Percentiles rank a stretch among this genome's conserved stretches.
Evolutionary conservation across 2,329 filamentous ascomycete species (phyloP).

Genomic region (Neofusicoccum parvum): DNA sequence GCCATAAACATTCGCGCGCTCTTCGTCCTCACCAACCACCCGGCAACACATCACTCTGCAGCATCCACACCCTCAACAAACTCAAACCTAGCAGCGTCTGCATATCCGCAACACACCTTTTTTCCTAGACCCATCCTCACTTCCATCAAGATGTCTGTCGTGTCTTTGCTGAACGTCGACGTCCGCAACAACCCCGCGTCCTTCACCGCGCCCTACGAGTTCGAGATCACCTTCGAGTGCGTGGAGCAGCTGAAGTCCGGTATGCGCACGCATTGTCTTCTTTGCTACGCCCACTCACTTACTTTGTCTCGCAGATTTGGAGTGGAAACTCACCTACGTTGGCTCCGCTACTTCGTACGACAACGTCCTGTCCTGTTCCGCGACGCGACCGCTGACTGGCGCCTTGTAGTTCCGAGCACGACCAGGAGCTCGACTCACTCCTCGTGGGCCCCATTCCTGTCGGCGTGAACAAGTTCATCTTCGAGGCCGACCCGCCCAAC

Average conservation of each 20-base stretch:
- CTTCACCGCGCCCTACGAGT: constrained; percentile 90
- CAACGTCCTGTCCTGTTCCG: constrained; percentile 2
- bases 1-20: constrained; percentile 17
- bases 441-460: constrained; percentile 97
- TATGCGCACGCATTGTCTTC: constrained; percentile 37
- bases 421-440: constrained; percentile 96
- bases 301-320: constrained; percentile 68
- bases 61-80: neutral
- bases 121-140: neutral
- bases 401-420: constrained; percentile 81
- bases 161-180: constrained; percentile 92
- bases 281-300: neutral
- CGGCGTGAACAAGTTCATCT: constrained; percentile 98
- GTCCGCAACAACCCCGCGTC: constrained; percentile 96
- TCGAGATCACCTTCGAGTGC: constrained; percentile 99
- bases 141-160: constrained; percentile 77
- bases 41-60: constrained; percentile 4
- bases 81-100: neutral
- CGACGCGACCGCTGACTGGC: constrained; percentile 26
- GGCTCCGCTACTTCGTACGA: constrained; percentile 95
- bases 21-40: constrained; percentile 1
- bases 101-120: neutral
- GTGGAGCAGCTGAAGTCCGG: constrained; percentile 93
- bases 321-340: constrained; percentile 99
- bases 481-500: constrained; percentile 91